Base-by-base conservation (phyloP, 768 basidiomycete species). In the Naganishia vishniacii region DNA sequence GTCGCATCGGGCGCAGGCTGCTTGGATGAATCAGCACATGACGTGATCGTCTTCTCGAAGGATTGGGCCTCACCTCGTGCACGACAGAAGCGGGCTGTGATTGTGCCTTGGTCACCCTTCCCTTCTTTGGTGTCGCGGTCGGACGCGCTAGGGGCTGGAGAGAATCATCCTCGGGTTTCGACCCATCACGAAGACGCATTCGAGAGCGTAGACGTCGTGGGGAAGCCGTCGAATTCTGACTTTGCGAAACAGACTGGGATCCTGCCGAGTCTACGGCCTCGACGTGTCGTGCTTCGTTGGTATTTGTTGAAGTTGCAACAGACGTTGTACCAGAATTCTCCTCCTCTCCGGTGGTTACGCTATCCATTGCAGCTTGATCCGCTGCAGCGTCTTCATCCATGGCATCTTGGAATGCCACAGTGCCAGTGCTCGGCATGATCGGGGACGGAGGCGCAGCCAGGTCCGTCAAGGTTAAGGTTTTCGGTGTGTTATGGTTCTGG, bases 361-460 rank as follows among this genome's bases (percentile, higher is more conserved):
- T 40, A 18, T 56, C 53, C 37, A 56, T 56, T 13, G 53, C 53
- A 40, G 34, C 53, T 40, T 56, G 53, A 26, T 56, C 53, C 3
- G 53, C 53, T 37, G 34, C 53, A 5, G 53, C 53, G 20, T 56
- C 53, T 25, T 56, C 53, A 2, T 56, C 53, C 53, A 56, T 56
- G 11, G 53, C 53, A 40, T 56, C 53, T 37, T 56, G 53, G 53
- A 56, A 56, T 1, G 53, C 53, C 4, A 26, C 53, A 20, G 40
- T 34, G n/a, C 53, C 53, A 23, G 53, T 56, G 23, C 53, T 56
- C 2, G 53, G 53, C 53, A 56, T 56, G 11, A 40, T 11, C 20
- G 53, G 53, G n/a, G 53, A 56, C 12, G 53, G 3, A 8, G 53
- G 53, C 7, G 53, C 53, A 7, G 53, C 53, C 20, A 56, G 23